Conservation (phyloP, 2,329 filamentous ascomycete genomes). For the Colletotrichum lentis region DNA sequence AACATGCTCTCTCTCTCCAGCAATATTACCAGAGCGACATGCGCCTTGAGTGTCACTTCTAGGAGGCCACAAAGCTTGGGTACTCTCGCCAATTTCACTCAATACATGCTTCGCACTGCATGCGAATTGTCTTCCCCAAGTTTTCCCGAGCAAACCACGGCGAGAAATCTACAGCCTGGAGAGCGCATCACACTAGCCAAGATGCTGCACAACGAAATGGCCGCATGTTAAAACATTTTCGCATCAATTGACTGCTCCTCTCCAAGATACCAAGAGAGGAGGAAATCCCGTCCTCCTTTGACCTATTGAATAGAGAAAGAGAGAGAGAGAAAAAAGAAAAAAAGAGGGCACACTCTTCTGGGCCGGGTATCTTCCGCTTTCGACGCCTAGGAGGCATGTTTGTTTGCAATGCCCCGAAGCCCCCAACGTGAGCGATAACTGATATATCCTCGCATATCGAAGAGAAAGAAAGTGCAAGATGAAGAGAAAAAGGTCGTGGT, state of each 20-base stretch:
- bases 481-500: constrained; percentile 8
- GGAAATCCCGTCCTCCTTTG: neutral
- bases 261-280: neutral
- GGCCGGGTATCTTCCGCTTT: constrained; percentile 29
- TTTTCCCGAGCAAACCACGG: neutral
- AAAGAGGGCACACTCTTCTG: constrained; percentile 25
- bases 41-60: neutral
- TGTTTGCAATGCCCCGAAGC: constrained; percentile 18
- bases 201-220: neutral
- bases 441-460: constrained; percentile 19
- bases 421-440: constrained; percentile 12
- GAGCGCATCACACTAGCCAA: neutral
- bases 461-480: neutral
- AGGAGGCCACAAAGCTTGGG: constrained; percentile 11
- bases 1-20: neutral
- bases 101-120: neutral
- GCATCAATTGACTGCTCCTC: constrained; percentile 10
- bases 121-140: neutral
- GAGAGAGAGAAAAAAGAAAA: neutral
- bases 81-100: neutral
- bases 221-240: neutral
- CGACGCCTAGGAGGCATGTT: constrained; percentile 23
- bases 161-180: neutral
- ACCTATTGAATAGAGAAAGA: constrained; percentile 1
- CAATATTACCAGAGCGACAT: neutral